Evolutionary conservation across 768 basidiomycete genomes (phyloP).

Genomic region (Tricholoma terreum): DNA sequence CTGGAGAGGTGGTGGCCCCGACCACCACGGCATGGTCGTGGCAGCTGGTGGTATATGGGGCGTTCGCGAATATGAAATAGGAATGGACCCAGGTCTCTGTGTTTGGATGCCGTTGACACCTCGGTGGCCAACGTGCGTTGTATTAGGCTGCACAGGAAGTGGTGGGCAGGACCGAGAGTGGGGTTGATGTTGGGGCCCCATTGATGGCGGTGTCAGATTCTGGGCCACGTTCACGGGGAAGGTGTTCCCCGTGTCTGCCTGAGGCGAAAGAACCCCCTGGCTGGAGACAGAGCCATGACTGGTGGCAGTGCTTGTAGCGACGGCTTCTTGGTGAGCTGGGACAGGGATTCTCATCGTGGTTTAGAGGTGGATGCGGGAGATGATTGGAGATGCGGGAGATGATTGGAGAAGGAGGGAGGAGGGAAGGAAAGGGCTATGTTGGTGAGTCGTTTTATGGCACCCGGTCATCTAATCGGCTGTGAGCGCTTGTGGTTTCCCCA

Average conservation of each 20-base stretch:
- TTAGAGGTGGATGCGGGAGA: neutral
- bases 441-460: neutral
- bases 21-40: neutral
- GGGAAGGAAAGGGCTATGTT: neutral
- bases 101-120: neutral
- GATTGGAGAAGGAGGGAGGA: neutral
- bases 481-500: too few species aligned
- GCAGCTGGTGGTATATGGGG: neutral
- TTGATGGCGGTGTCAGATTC: neutral
- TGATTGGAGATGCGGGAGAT: too few species aligned
- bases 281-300: too few species aligned
- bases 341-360: neutral
- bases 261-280: too few species aligned
- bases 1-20: neutral
- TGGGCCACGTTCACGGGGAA: neutral
- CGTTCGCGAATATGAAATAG: neutral
- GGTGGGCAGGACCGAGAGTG: neutral
- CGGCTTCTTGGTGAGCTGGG: neutral
- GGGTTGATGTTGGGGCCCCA: neutral
- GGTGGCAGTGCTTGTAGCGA: neutral
- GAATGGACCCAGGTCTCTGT: neutral
- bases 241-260: too few species aligned
- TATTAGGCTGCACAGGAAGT: neutral
- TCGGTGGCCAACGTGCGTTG: neutral
- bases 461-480: too few species aligned